Evolutionary conservation across 2,329 filamentous ascomycete genomes (phyloP).

Genomic region (Fusarium dimerum): DNA sequence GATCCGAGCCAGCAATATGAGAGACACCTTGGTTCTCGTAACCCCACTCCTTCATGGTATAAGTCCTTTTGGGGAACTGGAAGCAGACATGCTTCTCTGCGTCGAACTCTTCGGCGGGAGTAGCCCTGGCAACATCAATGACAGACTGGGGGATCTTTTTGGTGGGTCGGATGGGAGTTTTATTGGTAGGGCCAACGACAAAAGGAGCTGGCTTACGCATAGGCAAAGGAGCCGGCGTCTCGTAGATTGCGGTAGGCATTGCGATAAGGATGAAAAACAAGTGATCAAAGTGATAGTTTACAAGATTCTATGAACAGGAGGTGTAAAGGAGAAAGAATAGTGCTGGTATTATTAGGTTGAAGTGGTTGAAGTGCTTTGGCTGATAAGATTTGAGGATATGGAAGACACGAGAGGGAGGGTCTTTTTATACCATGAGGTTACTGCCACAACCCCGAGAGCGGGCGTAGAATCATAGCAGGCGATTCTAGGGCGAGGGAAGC

Average conservation of each 20-base stretch:
- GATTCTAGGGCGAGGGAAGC: too few species aligned
- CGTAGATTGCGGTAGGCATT: conserved; percentile 7
- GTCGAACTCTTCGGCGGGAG: conserved; percentile 42
- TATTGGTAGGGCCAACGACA: conserved; percentile 33
- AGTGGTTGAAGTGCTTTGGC: not conserved
- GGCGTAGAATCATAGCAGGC: too few species aligned
- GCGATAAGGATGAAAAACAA: not conserved
- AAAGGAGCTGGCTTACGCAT: conserved; percentile 17
- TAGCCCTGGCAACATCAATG: conserved; percentile 8
- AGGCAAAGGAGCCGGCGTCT: not conserved
- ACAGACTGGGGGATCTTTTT: conserved; percentile 11
- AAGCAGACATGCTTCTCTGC: conserved; percentile 57
- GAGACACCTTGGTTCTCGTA: conserved; percentile 61
- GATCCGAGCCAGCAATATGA: conserved; percentile 62
- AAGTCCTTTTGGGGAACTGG: conserved; percentile 49
- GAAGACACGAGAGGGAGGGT: not conserved
- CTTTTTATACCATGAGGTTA: conserved; percentile 4
- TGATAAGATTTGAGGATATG: not conserved
- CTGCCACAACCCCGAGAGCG: not conserved
- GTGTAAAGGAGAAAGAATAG: not conserved
- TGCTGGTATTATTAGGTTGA: not conserved
- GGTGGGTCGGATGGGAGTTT: conserved; percentile 28
- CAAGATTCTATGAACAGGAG: too few species aligned
- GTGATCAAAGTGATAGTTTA: too few species aligned
- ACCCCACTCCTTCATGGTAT: conserved; percentile 64